Base-by-base conservation (phyloP, 441 rosid species). In the Melastoma candidum region DNA sequence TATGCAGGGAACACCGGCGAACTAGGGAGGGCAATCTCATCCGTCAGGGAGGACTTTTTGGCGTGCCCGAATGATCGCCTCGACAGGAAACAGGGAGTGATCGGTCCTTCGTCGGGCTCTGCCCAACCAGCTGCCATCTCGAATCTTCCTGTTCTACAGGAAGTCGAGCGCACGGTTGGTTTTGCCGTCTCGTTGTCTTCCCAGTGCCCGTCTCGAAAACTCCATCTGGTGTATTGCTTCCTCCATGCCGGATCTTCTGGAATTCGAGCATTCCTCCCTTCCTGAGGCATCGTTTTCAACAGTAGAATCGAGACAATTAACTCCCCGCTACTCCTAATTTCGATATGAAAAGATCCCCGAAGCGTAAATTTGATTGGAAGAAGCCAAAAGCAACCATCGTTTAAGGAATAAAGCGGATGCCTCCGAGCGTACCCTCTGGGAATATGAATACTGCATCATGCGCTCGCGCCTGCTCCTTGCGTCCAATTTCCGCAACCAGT, bases 371-470 rank as follows among this genome's bases (percentile, higher is more conserved):
- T 32, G 2, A 47, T 44, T 26, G 51, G 39, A 29, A 2, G 49
- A 49, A 52, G 62, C 12, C 0, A 6, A n/a, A 47, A 5, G 29
- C 22, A 1, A 22, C 24, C 13, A 14, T 24, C 55, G 25, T 26
- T 13, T 24, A 14, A 26, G 8, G 12, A 24, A 25, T 10, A 7
- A 27, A 11, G 48, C 26, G 1, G 0, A 47, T 25, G 51, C 12
- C n/a, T 8, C 49, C 14, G 0, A 44, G 26, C 22, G 0, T 81
- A 92, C 98, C 77, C 81, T 71, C 51, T 85, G 78, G 3, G 96
- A 85, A 46, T 77, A 85, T 0, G 96, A 87, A 74, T 85, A 92
- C 61, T 70, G 82, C 71, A 79, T 68, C 87, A 87, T 85, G 39
- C 94, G 68, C 12, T 84, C 89, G 73, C 98, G 73, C 70, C 68